phyloP scores from a whole-genome alignment of 2,329 filamentous ascomycete genomes.

The Colletotrichum australisinense region DNA sequence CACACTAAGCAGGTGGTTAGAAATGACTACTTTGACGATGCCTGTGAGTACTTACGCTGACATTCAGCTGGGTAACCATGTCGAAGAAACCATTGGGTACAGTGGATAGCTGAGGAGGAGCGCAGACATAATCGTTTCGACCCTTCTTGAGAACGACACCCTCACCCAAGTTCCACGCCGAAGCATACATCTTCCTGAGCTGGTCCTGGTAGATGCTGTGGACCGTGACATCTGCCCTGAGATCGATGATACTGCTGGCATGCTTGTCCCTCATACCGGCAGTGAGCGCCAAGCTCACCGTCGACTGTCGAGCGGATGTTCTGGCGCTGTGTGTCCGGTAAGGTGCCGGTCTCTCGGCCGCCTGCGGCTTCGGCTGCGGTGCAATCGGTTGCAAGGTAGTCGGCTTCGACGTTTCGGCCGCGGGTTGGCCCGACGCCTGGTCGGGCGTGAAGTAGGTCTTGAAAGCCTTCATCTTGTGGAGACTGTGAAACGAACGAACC shows the following conservation, averaged over 20 bases:
- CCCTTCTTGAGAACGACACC: slow-evolving; percentile 66
- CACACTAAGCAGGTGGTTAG: slow-evolving; percentile 55
- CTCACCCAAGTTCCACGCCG: slow-evolving; percentile 52
- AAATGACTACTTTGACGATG: neutral
- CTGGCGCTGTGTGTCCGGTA: slow-evolving; percentile 22
- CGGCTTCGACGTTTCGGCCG: neutral
- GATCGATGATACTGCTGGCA: slow-evolving; percentile 32
- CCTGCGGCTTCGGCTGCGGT: neutral
- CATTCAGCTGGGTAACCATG: slow-evolving; percentile 55
- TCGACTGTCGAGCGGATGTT: slow-evolving; percentile 34
- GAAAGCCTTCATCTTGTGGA: slow-evolving; percentile 33
- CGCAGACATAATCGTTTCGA: slow-evolving; percentile 60
- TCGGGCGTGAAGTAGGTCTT: slow-evolving; percentile 34
- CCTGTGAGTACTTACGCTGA: slow-evolving; percentile 55
- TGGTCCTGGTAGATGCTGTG: slow-evolving; percentile 36
- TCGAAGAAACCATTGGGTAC: slow-evolving; percentile 61
- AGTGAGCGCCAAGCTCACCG: slow-evolving; percentile 32
- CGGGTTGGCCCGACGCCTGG: slow-evolving; percentile 12
- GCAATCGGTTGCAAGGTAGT: neutral
- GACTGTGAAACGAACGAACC: slow-evolving; percentile 25
- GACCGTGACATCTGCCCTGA: slow-evolving; percentile 34
- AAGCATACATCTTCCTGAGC: slow-evolving; percentile 34
- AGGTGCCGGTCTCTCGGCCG: slow-evolving; percentile 25
- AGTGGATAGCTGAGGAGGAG: slow-evolving; percentile 42
- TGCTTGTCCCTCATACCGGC: slow-evolving; percentile 34